These are phyloP conservation scores for Pleurotus giganteus DNA, from an alignment of 768 basidiomycete genomes.

Conservation along the genomic window DNA sequence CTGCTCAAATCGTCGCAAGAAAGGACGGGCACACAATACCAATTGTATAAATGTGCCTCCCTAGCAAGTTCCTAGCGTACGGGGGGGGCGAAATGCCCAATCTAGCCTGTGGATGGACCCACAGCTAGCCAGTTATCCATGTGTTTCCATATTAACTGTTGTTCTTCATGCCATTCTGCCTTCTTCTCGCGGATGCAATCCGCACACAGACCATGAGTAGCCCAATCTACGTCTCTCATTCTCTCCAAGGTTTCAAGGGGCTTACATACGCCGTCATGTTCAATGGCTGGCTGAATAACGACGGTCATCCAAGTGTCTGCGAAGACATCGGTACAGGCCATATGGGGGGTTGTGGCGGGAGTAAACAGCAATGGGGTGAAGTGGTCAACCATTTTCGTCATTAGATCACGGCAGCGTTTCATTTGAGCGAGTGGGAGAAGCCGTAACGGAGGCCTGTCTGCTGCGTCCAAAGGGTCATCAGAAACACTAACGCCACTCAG, in stretches of 20 bases:
- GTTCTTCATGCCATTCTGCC: slow-evolving; percentile 66
- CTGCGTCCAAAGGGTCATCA: not conserved
- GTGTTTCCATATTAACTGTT: slow-evolving; percentile 53
- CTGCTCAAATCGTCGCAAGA: not conserved
- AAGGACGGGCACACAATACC: slow-evolving; percentile 10
- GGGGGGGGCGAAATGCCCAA: not conserved
- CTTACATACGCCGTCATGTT: slow-evolving; percentile 59
- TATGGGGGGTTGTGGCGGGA: slow-evolving; percentile 64
- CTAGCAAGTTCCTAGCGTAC: slow-evolving; percentile 4
- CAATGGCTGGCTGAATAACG: slow-evolving; percentile 68
- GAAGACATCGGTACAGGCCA: slow-evolving; percentile 70
- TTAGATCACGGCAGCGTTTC: slow-evolving; percentile 45
- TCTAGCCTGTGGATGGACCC: slow-evolving; percentile 12
- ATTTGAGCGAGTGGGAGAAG: slow-evolving; percentile 19
- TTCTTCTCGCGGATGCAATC: slow-evolving; percentile 57
- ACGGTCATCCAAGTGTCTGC: slow-evolving; percentile 71
- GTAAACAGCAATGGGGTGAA: slow-evolving; percentile 77
- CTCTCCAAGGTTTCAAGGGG: slow-evolving; percentile 70
- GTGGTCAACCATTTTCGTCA: slow-evolving; percentile 55
- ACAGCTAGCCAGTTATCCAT: slow-evolving; percentile 57
- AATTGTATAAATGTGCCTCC: slow-evolving; percentile 2
- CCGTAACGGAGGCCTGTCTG: not conserved
- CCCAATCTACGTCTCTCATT: slow-evolving; percentile 62
- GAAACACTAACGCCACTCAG: not conserved
- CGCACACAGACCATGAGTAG: slow-evolving; percentile 50